These are phyloP conservation scores for Starmerella riodocensis DNA, from an alignment of 805 yeast genomes.

Conservation along the genomic window DNA sequence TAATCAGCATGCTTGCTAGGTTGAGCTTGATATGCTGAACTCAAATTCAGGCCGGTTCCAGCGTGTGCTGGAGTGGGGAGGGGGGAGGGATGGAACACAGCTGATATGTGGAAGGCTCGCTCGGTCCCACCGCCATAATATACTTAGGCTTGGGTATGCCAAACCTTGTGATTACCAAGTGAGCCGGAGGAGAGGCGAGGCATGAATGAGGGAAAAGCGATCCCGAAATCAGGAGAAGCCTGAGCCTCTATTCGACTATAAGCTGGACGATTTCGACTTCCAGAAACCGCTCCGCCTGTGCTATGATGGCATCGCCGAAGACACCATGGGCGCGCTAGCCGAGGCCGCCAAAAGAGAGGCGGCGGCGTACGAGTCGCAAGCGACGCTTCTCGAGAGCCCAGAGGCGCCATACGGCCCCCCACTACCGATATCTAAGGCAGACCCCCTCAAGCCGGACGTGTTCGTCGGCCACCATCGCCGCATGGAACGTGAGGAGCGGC, in stretches of 20 bases:
- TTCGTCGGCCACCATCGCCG: slow-evolving; percentile 40
- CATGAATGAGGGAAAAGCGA: slow-evolving; percentile 21
- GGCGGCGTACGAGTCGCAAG: neutral
- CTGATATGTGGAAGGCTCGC: neutral
- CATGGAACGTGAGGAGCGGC: slow-evolving; percentile 52
- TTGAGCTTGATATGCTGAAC: too few relatives aligned
- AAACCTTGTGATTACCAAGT: slow-evolving; percentile 2
- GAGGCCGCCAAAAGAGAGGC: neutral
- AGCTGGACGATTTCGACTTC: slow-evolving; percentile 15
- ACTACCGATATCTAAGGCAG: slow-evolving; percentile 19
- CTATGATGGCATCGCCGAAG: slow-evolving; percentile 6
- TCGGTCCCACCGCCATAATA: neutral
- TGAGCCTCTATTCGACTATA: slow-evolving; percentile 20
- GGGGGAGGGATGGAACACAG: too few relatives aligned
- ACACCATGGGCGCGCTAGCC: slow-evolving; percentile 1
- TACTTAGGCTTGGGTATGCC: neutral
- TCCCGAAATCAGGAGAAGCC: slow-evolving; percentile 12
- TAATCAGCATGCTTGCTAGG: too few relatives aligned
- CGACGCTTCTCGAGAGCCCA: neutral
- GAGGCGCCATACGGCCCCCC: neutral
- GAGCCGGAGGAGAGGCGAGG: neutral
- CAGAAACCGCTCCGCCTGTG: slow-evolving; percentile 5
- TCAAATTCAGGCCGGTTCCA: too few relatives aligned
- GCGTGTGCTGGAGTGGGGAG: too few relatives aligned
- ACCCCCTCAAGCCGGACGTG: slow-evolving; percentile 34